Base-by-base conservation (phyloP, 805 yeast genomes). In the Ogataea saltuana region DNA sequence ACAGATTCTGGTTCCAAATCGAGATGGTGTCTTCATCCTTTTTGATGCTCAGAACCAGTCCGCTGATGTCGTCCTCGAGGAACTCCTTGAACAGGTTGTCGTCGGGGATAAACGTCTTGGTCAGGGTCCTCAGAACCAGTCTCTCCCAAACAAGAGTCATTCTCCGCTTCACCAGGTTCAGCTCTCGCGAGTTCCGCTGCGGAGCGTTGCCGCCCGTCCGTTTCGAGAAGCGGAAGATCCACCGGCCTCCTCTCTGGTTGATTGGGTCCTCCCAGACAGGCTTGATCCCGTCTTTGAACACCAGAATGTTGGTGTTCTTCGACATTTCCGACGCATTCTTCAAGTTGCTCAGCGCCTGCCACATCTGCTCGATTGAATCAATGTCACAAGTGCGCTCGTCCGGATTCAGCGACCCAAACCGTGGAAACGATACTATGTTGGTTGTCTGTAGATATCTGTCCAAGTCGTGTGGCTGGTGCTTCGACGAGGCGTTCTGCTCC, bases 231-330 rank as follows among this genome's bases (percentile, higher is more conserved):
- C 80, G 67, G 51, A 79, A 74, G 15, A 76, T 71, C 84, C 84
- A 80, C 51, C 84, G 65, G 2, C 87, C 86, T 27, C 86, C 86
- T 39, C 69, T 65, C 46, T 72, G 62, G 56, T 81, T 81, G 38
- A 71, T 65, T 7, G 82, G 81, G 55, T 81, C 85, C 56, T 81
- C 85, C 85, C 87, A 81, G 37, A 78, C 75, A 9, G 87, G 87
- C 50, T 75, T 74, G 27, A 80, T 70, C 2, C 83, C 83, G 23
- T 72, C 64, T 50, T 79, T 78, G 64, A 81, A 81, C 8, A 81
- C 60, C 46, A 78, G 75, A 42, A 75, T 67, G 56, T 80, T 84
- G 19, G 79, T 68, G 16, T 79, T 80, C 35, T 61, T 59, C 15
- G 67, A 61, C 44, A 75, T 60, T 29, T 68, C 69, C 38, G 58